phyloP scores from a whole-genome alignment of 352 stramenopile species.

The Pythium chondricola region DNA sequence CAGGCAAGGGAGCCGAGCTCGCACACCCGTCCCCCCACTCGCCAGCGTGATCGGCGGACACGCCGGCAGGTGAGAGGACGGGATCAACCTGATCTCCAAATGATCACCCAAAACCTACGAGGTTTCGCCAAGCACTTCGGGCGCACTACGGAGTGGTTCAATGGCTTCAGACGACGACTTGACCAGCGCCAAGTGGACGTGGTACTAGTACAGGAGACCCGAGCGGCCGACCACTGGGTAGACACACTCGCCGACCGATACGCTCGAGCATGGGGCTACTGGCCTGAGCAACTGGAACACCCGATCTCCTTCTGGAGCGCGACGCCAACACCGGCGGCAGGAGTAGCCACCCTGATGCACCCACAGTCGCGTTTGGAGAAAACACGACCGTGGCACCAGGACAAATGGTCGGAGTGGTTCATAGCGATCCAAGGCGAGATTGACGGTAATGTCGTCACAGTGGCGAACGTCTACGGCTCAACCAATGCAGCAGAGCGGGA shows the following conservation, averaged over 20 bases:
- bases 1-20: too few relatives aligned
- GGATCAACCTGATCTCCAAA: too few relatives aligned
- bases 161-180: neutral
- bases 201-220: neutral
- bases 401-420: neutral
- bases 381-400: neutral
- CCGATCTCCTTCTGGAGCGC: neutral
- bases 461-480: neutral
- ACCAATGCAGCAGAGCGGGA: neutral
- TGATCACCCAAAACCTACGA: conserved; percentile 1
- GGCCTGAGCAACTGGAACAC: neutral
- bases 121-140: neutral
- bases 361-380: neutral
- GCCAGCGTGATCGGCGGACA: too few relatives aligned
- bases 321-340: neutral
- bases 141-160: neutral
- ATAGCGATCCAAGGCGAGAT: neutral
- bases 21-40: too few relatives aligned
- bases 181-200: neutral
- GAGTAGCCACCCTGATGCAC: neutral
- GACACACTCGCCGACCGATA: neutral
- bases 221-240: neutral
- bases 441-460: neutral
- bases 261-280: neutral
- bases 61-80: too few relatives aligned